Percentiles rank a stretch among this genome's conserved stretches.
These are phyloP conservation scores for Hypericum perforatum DNA, from an alignment of 345 rosid species.

Conservation along the genomic window DNA sequence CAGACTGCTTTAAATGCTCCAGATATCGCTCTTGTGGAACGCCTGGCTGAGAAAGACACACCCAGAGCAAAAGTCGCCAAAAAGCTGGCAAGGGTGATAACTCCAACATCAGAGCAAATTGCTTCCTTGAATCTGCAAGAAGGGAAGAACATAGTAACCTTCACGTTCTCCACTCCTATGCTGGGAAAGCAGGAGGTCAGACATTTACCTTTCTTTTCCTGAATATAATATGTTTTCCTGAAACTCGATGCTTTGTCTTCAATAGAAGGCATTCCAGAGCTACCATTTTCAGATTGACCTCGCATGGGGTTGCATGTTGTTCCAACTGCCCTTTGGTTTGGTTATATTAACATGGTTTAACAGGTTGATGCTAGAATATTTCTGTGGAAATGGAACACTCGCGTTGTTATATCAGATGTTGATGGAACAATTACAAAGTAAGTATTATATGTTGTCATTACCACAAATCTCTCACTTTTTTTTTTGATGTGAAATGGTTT, in stretches of 20 bases:
- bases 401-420: conserved; percentile 88
- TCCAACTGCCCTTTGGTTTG: neutral
- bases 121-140: conserved; percentile 70
- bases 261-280: no score
- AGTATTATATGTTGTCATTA: conserved; percentile 12
- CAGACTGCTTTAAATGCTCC: conserved; percentile 20
- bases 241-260: no score
- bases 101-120: conserved; percentile 85
- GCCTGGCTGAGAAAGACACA: conserved; percentile 18
- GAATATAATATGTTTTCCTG: neutral
- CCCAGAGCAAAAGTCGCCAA: conserved; percentile 29
- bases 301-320: no score
- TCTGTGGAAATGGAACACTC: conserved; percentile 94
- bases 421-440: conserved; percentile 98
- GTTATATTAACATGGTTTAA: conserved; percentile 6
- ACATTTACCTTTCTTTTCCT: conserved; percentile 12
- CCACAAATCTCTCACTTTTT: neutral
- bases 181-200: conserved; percentile 81
- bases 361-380: conserved; percentile 92
- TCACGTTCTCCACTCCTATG: conserved; percentile 85
- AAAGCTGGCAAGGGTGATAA: conserved; percentile 42
- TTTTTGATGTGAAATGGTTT: neutral
- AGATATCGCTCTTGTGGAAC: conserved; percentile 23
- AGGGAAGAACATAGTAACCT: conserved; percentile 64
- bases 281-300: no score